Base-by-base conservation (phyloP, 768 basidiomycete genomes). In the Porpolomopsis calyptriformis region DNA sequence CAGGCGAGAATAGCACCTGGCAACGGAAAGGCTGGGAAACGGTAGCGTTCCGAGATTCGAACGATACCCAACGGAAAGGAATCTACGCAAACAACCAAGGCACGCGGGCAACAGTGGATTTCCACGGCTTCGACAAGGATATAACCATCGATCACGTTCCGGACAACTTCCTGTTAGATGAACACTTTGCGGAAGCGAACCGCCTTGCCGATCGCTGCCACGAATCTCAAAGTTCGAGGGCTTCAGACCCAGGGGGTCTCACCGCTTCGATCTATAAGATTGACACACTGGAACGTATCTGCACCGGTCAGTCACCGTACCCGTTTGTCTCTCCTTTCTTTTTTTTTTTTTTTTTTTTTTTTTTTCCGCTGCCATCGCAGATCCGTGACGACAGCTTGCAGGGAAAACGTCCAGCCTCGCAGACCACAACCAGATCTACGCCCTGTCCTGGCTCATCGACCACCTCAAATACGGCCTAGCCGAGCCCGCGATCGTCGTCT, bases 181-280 rank as follows among this genome's bases (percentile, higher is more conserved):
- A 53, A 45, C 52, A 53, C 35, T 41, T 41, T 20, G 44, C 40
- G 2, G 52, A 53, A 38, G 52, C 49, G 1, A 49, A 45, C 29
- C 43, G 47, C 12, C 50, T 53, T 26, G 43, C 49, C 2, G 52
- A 53, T n/a, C 40, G 52, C 2, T 40, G 37, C 22, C 49, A 43
- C 26, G 46, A 49, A n/a, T 16, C 49, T 9, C 43, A 49, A 19
- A 38, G 48, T 38, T 53, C 52, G 3, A 27, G 18, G 22, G 52
- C 52, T 12, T 53, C 52, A 14, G 9, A 12, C 1, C 49, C 49
- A 2, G 52, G 52, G 2, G 52, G 52, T 4, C 41, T 53, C 11
- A 51, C 39, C 4, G 52, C 52, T 12, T 53, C 52, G 20, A 53
- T 53, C 25, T 51, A 49, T 26, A 53, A 53, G 41, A 26, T 38